Conservation (phyloP, 805 yeast species). For the Saccharomyces eubayanus region DNA sequence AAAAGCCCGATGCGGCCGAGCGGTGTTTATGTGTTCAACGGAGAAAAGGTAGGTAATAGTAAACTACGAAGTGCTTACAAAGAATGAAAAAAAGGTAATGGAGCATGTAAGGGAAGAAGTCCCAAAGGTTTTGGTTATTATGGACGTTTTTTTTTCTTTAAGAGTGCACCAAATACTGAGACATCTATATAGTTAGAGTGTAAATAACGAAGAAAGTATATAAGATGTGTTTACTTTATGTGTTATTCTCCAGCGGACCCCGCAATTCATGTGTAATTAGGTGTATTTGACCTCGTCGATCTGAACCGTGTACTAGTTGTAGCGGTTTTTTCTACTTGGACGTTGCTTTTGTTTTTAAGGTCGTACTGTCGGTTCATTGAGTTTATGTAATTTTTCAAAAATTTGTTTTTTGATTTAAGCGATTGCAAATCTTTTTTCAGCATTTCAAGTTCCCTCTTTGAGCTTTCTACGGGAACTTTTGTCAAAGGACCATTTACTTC, state of each 20-base stretch:
- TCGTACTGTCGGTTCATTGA: conserved; percentile 14
- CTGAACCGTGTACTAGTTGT: conserved; percentile 11
- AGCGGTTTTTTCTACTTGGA: conserved; percentile 3
- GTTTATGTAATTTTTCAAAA: conserved; percentile 17
- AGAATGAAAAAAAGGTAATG: not conserved
- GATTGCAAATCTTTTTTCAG: conserved; percentile 10
- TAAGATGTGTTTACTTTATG: not conserved
- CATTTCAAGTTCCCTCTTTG: conserved; percentile 7
- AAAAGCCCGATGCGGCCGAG: not conserved
- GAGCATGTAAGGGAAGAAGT: not conserved
- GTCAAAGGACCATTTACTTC: conserved; percentile 1
- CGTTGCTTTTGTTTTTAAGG: conserved; percentile 4
- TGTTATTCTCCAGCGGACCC: not conserved
- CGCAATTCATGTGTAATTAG: conserved; percentile 7
- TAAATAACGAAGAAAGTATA: not conserved
- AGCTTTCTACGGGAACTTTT: not conserved
- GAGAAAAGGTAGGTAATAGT: not conserved
- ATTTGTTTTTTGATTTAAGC: conserved; percentile 11
- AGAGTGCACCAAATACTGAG: not conserved
- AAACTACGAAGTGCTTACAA: not conserved
- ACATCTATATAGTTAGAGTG: not conserved
- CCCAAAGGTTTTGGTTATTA: not conserved
- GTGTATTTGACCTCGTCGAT: conserved; percentile 17
- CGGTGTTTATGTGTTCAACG: not conserved
- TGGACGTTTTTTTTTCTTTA: not conserved